Percentiles rank a stretch among this genome's conserved stretches.
phyloP scores from a whole-genome alignment of 164 flowering plant genomes.

The Magnolia officinalis region DNA sequence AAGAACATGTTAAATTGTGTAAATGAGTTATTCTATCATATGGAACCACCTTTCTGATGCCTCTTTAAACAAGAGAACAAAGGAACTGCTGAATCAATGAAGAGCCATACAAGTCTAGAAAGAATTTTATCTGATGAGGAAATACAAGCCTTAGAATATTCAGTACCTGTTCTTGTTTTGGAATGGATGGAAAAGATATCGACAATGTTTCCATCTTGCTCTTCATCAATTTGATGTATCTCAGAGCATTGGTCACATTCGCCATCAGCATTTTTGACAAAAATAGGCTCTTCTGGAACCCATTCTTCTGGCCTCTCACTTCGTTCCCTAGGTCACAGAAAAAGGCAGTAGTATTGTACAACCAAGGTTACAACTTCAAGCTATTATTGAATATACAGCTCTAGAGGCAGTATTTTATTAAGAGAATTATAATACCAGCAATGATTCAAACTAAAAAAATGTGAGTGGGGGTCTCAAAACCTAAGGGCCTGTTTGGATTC shows the following conservation, averaged over 20 bases:
- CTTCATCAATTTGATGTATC: constrained; percentile 32
- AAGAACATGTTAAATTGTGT: background rate
- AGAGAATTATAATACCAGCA: constrained; percentile 2
- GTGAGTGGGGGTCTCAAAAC: background rate
- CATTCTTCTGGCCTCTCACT: constrained; percentile 80
- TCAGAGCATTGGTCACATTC: constrained; percentile 29
- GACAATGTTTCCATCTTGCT: constrained; percentile 37
- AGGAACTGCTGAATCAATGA: background rate
- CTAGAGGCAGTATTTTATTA: constrained; percentile 1
- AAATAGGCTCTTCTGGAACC: constrained; percentile 66
- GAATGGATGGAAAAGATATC: constrained; percentile 80
- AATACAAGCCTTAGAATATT: constrained; percentile 1
- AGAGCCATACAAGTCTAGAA: background rate
- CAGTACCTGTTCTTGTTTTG: constrained; percentile 32
- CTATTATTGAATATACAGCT: background rate
- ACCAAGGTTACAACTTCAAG: background rate
- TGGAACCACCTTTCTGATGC: background rate
- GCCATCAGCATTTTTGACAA: constrained; percentile 19
- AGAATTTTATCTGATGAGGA: background rate
- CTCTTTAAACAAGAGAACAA: background rate
- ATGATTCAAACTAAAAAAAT: background rate
- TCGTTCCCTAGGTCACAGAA: constrained; percentile 36
- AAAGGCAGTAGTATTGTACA: constrained; percentile 6
- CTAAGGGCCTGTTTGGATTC: background rate
- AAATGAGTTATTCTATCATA: background rate